Evolutionary conservation across 768 basidiomycete genomes (phyloP).

Genomic region (Cystofilobasidium bisporidii): DNA sequence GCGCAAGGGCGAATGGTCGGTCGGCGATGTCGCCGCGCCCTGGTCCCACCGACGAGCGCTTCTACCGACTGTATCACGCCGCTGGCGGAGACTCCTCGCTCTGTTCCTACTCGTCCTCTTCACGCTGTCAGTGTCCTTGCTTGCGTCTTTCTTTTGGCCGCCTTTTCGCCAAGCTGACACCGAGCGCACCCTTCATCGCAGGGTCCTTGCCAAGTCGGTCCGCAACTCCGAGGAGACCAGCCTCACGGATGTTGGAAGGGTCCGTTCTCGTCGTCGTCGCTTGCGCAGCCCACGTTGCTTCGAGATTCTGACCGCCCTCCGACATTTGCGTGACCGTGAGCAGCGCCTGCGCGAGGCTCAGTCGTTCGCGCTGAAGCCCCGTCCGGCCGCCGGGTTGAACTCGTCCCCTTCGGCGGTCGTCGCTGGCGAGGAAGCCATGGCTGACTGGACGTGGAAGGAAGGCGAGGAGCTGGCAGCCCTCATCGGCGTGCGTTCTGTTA

Average conservation of each 20-base stretch:
- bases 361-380: no score
- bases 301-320: no score
- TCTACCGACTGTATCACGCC: neutral
- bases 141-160: neutral
- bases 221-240: no score
- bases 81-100: neutral
- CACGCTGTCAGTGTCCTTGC: neutral
- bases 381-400: no score
- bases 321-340: no score
- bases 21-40: neutral
- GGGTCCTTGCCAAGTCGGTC: neutral
- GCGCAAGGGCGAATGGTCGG: neutral
- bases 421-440: neutral
- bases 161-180: no score
- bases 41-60: neutral
- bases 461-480: conserved; percentile 2
- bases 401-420: neutral
- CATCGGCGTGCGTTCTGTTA: neutral
- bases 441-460: neutral
- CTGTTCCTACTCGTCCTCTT: neutral
- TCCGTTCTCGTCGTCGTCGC: no score
- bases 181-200: no score
- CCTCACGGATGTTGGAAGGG: no score
- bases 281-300: no score
- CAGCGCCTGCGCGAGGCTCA: no score